Base-by-base conservation (phyloP, 306 rosid species). In the Parietaria judaica region DNA sequence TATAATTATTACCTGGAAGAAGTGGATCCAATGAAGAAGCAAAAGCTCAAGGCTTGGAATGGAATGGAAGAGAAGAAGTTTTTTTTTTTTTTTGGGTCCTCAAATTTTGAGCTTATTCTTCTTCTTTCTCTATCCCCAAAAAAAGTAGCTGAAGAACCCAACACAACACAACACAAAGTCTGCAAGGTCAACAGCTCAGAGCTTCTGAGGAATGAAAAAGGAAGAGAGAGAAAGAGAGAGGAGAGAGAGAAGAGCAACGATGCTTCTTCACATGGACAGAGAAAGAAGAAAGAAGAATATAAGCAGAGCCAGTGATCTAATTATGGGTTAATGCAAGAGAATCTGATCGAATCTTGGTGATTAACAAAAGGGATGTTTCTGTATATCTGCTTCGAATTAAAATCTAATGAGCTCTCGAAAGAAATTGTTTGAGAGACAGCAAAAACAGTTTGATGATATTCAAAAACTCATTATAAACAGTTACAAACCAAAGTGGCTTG, bases 11-110 rank as follows among this genome's bases (percentile, higher is more conserved):
- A 79, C 90, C 84, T 44, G 46, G 52, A 76, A 54, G 70, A 60
- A 78, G 54, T 75, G 86, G 96, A 88, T 91, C 98, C 85, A 63
- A 74, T 74, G 39, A 36, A 37, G 79, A 80, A 63, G 63, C 53
- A 45, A 48, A 49, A 47, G 66, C 54, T 17, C 36, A 36, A 36
- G 60, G 11, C 63, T 41, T 49, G 53, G 53, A 49, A 49, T 49
- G 53, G 53, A 49, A 49, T 9, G 15, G 63, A 14, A 41, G 63
- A 66, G 66, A 67, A 71, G 68, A 36, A 72, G 78, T 63, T 69
- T 43, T 13, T 60, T 56, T 9, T 11, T 39, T 59, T 14, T 9
- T 39, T 39, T 13, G 3, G 47, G 14, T 14, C 72, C 77, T 75
- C 54, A 69, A 83, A 74, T 52, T 55, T 54, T 52, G 81, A 81